These are phyloP conservation scores for Sugiyamaella neomexicana DNA, from an alignment of 1,139 yeast genomes.

Conservation along the genomic window DNA sequence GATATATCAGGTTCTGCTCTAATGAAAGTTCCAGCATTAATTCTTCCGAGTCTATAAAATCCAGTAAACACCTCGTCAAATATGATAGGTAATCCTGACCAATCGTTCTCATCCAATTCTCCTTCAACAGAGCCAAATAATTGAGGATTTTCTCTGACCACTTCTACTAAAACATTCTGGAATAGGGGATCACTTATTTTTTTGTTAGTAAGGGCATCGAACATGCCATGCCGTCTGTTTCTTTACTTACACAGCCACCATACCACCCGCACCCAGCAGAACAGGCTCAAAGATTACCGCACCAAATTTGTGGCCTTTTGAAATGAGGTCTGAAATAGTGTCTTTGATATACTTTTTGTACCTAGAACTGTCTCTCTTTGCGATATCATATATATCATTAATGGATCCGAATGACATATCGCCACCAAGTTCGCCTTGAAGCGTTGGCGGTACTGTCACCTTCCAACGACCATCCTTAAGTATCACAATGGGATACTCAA, in stretches of 20 bases:
- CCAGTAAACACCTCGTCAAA: constrained; percentile 39
- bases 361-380: constrained; percentile 20
- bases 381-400: constrained; percentile 27
- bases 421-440: constrained; percentile 19
- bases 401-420: constrained; percentile 21
- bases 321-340: constrained; percentile 21
- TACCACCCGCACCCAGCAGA: constrained; percentile 37
- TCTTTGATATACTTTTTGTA: constrained; percentile 26
- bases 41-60: constrained; percentile 32
- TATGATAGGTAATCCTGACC: constrained; percentile 36
- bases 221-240: not conserved
- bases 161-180: constrained; percentile 33
- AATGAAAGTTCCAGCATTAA: constrained; percentile 29
- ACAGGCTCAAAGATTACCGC: constrained; percentile 36
- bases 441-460: constrained; percentile 27
- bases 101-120: constrained; percentile 14
- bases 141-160: constrained; percentile 28
- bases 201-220: not conserved
- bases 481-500: constrained; percentile 33
- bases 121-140: constrained; percentile 20
- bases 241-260: constrained; percentile 31
- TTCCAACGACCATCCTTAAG: constrained; percentile 31
- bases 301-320: constrained; percentile 31
- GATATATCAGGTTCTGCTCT: constrained; percentile 33
- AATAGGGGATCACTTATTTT: constrained; percentile 33